Conservation (phyloP, 129 eudicot species). For the Flaveria linearis region DNA sequence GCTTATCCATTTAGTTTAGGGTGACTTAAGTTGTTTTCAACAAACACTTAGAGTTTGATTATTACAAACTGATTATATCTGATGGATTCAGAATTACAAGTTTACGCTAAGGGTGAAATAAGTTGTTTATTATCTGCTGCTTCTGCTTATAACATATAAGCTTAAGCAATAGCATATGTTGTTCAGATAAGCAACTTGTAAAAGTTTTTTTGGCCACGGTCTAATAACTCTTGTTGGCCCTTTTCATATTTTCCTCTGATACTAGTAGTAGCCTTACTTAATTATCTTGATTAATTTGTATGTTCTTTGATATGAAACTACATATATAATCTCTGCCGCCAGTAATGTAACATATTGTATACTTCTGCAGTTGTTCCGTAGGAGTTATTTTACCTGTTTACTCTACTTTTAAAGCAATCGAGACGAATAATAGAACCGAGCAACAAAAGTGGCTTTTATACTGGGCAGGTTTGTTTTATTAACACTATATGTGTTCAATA, state of each 20-base stretch:
- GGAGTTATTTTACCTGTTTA: constrained; percentile 84
- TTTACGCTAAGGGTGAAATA: background rate
- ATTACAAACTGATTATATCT: background rate
- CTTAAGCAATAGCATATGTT: background rate
- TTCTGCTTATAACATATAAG: background rate
- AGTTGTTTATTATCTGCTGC: background rate
- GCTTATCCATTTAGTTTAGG: too few species aligned
- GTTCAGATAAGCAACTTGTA: background rate
- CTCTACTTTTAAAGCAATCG: constrained; percentile 86
- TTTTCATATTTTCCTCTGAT: background rate
- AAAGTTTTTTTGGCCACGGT: background rate
- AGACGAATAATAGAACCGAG: constrained; percentile 55
- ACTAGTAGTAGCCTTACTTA: background rate
- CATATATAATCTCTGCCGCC: background rate
- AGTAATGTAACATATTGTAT: constrained; percentile 12
- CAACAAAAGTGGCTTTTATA: constrained; percentile 81
- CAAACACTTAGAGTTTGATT: background rate
- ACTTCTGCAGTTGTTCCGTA: constrained; percentile 71
- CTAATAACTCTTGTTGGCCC: background rate
- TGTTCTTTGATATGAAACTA: constrained; percentile 9
- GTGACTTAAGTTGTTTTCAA: background rate
- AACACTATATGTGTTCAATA: background rate
- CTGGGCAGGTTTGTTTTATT: constrained; percentile 76
- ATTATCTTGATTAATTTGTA: background rate
- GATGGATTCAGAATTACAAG: background rate